These are phyloP conservation scores for Aspergillus brasiliensis DNA, from an alignment of 2,329 filamentous ascomycete genomes.

Conservation along the genomic window DNA sequence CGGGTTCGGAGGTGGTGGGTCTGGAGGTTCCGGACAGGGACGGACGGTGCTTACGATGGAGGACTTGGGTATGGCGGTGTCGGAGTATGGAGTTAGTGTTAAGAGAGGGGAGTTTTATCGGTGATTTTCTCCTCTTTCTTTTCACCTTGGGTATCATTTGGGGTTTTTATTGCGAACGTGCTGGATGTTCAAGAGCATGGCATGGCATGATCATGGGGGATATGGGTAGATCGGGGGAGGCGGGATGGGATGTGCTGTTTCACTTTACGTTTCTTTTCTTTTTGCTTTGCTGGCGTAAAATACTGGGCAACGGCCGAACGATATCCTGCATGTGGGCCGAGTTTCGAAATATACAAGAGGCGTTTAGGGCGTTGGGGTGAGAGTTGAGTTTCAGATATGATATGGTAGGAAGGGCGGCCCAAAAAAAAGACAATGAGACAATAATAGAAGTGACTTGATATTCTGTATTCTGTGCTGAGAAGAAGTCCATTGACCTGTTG, in stretches of 20 bases:
- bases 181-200: neutral
- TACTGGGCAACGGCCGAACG: neutral
- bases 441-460: neutral
- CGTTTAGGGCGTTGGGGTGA: neutral
- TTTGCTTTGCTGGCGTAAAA: slow-evolving; percentile 2
- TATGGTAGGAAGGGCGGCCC: no score
- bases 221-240: neutral
- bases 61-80: slow-evolving; percentile 95
- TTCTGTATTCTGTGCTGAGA: no score
- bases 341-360: neutral
- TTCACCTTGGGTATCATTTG: neutral
- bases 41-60: slow-evolving; percentile 97
- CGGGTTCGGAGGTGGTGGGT: slow-evolving; percentile 83
- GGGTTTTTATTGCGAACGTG: neutral
- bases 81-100: slow-evolving; percentile 96
- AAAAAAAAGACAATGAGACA: neutral
- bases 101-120: slow-evolving; percentile 97
- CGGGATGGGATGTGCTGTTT: neutral
- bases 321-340: slow-evolving; percentile 5
- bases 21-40: slow-evolving; percentile 79
- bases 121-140: slow-evolving; percentile 39
- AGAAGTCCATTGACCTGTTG: no score
- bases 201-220: neutral
- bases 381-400: neutral
- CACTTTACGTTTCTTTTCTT: neutral